Evolutionary conservation across 148 eudicot species (phyloP), one percentile per base, ranked within the genome.

Genomic region (Dysphania ambrosioides): DNA sequence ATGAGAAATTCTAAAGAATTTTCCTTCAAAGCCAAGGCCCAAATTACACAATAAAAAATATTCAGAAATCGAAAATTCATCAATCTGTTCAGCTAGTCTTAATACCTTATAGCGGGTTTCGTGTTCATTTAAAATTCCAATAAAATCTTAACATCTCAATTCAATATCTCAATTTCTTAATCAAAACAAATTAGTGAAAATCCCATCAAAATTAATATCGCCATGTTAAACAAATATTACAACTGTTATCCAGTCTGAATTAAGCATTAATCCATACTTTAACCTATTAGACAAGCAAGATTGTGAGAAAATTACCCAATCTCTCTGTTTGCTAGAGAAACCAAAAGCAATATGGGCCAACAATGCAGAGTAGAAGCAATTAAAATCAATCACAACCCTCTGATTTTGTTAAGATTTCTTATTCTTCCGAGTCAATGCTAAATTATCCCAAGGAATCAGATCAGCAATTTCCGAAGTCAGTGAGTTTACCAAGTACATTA

Each of bases 341-440:
- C 99, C 99, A 77, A 87, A 86, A 77, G 99, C 94, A 75, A 96
- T 82, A 83, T 96, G 91, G 72, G 97, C 97, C 82, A 86, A 70
- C 87, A 96, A 74, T 29, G 85, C 92, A 65, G 78, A 72, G 82
- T 92, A 86, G 87, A 90, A 88, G 87, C 94, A 84, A 79, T 83
- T 85, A 74, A 88, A 88, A 83, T 96, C 94, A 71, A 96, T 85
- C n/a, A 96, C 91, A 71, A 75, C 89, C 79, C 97, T 90, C 76
- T 92, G 99, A 78, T 96, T 96, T 72, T 96, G 97, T 30, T 94
- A 89, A 57, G 97, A 92, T 82, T 96, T 96, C 78, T 88, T 90
- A 67, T 96, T 90, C 84, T 90, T 96, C 78, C 99, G 88, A 35
- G 86, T 85, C 26, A 73, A 79, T 74, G 99, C 97, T 80, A 96